A percentile compares a stretch with the other conserved stretches of the same genome.
These are phyloP conservation scores for Parietichytrium sp. DNA, from an alignment of 108 stramenopile species.

Conservation along the genomic window DNA sequence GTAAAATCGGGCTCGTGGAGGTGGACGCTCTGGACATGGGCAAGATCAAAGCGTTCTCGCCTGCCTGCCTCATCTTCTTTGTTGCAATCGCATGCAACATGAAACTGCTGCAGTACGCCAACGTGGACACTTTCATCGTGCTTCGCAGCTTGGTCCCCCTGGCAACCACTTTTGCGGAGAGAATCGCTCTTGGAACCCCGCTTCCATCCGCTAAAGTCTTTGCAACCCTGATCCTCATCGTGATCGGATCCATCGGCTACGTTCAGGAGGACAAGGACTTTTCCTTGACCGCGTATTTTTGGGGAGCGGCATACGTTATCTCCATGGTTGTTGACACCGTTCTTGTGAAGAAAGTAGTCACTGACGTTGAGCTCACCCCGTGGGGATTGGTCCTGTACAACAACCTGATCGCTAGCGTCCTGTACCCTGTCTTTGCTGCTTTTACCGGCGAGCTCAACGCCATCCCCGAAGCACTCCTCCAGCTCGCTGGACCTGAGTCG, in stretches of 20 bases:
- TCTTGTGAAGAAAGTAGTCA: constrained; percentile 22
- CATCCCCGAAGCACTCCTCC: not conserved
- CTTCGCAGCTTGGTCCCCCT: constrained; percentile 1
- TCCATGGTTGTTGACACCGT: constrained; percentile 34
- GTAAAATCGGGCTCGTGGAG: not conserved
- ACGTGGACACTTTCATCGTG: constrained; percentile 28
- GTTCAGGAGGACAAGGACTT: constrained; percentile 29
- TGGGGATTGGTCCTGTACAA: constrained; percentile 35
- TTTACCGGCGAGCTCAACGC: not conserved
- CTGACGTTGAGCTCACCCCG: constrained; percentile 32
- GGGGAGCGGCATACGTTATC: constrained; percentile 4
- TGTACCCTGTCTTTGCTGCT: constrained; percentile 13
- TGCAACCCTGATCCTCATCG: constrained; percentile 14
- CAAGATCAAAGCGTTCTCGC: constrained; percentile 33
- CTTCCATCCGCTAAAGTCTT: not conserved
- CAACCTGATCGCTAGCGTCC: constrained; percentile 36
- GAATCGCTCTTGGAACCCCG: constrained; percentile 2
- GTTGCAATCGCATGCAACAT: constrained; percentile 27
- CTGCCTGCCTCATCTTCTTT: constrained; percentile 38
- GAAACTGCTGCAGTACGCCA: constrained; percentile 33
- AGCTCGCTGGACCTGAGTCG: not conserved
- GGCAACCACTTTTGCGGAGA: not conserved
- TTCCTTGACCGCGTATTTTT: not conserved
- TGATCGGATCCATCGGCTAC: constrained; percentile 23
- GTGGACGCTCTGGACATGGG: constrained; percentile 18